Conservation (phyloP, 148 eudicot species). For the Cornus florida region DNA sequence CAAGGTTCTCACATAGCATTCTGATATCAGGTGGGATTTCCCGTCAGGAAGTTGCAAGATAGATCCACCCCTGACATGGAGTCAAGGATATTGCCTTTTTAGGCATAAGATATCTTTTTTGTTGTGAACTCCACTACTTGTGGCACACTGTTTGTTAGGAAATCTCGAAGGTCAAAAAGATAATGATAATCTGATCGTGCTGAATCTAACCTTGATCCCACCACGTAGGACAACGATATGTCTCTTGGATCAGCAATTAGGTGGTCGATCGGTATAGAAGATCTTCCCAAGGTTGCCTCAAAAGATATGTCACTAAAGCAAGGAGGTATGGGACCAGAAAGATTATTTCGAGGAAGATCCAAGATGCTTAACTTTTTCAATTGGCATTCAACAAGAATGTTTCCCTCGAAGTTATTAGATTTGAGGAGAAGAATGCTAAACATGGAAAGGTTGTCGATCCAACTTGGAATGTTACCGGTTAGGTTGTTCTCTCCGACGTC, state of each 20-base stretch:
- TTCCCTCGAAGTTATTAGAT: background rate
- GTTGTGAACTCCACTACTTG: background rate
- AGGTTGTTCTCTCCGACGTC: slow-evolving; percentile 5
- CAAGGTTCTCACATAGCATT: background rate
- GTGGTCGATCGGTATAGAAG: too few relatives aligned
- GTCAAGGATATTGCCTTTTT: background rate
- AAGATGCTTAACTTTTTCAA: background rate
- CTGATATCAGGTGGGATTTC: background rate
- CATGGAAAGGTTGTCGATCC: background rate
- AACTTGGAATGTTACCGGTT: slow-evolving; percentile 12
- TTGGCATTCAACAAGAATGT: background rate
- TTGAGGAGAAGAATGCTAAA: slow-evolving; percentile 5
- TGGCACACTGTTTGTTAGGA: too few relatives aligned
- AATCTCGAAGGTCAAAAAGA: too few relatives aligned
- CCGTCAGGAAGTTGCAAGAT: background rate
- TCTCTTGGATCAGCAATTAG: too few relatives aligned
- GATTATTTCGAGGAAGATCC: background rate
- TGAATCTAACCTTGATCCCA: too few relatives aligned
- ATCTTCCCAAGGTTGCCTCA: too few relatives aligned
- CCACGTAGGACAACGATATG: too few relatives aligned
- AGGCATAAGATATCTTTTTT: background rate
- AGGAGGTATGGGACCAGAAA: background rate
- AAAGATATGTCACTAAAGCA: too few relatives aligned
- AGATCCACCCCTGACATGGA: background rate
- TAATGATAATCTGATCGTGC: too few relatives aligned